Conservation (phyloP, 1,139 yeast genomes). For the Zygoascus hellenicus region DNA sequence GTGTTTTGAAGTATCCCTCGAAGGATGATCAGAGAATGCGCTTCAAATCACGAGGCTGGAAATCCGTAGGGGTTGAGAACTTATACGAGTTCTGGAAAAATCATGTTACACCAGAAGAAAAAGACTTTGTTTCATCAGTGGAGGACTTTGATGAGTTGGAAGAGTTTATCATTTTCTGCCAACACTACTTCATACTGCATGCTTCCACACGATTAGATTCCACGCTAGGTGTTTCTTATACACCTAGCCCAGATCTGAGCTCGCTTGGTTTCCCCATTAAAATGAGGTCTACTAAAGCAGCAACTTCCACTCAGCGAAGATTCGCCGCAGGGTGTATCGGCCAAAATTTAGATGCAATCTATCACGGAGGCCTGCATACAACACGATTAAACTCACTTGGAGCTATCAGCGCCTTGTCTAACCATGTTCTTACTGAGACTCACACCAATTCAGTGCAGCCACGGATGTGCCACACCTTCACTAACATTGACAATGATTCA, state of each 20-base stretch:
- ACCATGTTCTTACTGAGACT: conserved; percentile 7
- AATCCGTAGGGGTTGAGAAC: conserved; percentile 48
- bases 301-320: conserved; percentile 35
- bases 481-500: conserved; percentile 30
- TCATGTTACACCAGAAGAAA: conserved; percentile 40
- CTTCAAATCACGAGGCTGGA: conserved; percentile 46
- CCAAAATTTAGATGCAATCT: conserved; percentile 29
- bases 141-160: conserved; percentile 84
- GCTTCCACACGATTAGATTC: conserved; percentile 38
- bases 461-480: conserved; percentile 58
- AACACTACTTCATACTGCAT: conserved; percentile 66
- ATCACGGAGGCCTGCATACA: conserved; percentile 55
- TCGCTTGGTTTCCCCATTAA: background rate
- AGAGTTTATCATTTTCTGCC: conserved; percentile 71
- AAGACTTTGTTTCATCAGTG: conserved; percentile 41
- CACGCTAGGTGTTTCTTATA: background rate
- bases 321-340: conserved; percentile 44
- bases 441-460: conserved; percentile 25
- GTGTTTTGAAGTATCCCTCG: conserved; percentile 56
- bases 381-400: conserved; percentile 35
- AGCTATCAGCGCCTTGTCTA: conserved; percentile 15
- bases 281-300: background rate
- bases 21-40: conserved; percentile 46
- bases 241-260: background rate
- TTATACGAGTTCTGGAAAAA: conserved; percentile 54